These are phyloP conservation scores for Penicillium sumatraense DNA, from an alignment of 2,329 filamentous ascomycete genomes.

Conservation along the genomic window DNA sequence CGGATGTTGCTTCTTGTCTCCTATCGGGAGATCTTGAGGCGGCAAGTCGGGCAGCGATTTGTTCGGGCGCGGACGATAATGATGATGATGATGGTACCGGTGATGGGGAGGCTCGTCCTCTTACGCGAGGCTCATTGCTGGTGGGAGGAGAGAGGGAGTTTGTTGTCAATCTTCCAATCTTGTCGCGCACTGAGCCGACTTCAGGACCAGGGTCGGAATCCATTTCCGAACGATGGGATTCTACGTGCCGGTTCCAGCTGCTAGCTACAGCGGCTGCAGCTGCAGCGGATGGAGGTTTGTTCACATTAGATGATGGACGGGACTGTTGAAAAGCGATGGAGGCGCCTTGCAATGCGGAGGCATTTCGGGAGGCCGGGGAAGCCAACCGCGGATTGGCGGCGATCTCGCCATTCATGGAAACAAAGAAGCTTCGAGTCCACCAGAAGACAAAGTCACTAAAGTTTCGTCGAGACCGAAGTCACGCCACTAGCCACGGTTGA, in stretches of 20 bases:
- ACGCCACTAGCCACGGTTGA: conserved; percentile 36
- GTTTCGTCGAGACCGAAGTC: not conserved
- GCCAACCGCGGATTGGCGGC: conserved; percentile 35
- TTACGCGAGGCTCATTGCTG: conserved; percentile 15
- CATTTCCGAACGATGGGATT: conserved; percentile 15
- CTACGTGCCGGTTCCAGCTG: conserved; percentile 20
- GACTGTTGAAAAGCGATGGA: conserved; percentile 39
- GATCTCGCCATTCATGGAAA: conserved; percentile 38
- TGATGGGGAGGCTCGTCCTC: conserved; percentile 15
- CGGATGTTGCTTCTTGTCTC: conserved; percentile 16
- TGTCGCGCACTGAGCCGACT: conserved; percentile 43
- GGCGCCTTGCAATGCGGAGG: conserved; percentile 43
- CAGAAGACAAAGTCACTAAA: not conserved
- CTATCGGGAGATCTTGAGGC: conserved; percentile 33
- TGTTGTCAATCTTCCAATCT: conserved; percentile 39
- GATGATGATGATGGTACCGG: conserved; percentile 20
- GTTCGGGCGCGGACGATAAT: conserved; percentile 29
- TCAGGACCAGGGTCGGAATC: conserved; percentile 33
- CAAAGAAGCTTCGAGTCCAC: conserved; percentile 21
- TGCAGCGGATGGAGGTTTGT: conserved; percentile 19
- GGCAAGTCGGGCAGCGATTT: conserved; percentile 42
- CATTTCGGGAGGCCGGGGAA: conserved; percentile 27
- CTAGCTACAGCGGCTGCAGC: conserved; percentile 26
- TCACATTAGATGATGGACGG: conserved; percentile 23
- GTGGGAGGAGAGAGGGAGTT: conserved; percentile 21